Base-by-base conservation (phyloP, 2,329 filamentous ascomycete genomes). In the Aspergillus novoparasiticus region DNA sequence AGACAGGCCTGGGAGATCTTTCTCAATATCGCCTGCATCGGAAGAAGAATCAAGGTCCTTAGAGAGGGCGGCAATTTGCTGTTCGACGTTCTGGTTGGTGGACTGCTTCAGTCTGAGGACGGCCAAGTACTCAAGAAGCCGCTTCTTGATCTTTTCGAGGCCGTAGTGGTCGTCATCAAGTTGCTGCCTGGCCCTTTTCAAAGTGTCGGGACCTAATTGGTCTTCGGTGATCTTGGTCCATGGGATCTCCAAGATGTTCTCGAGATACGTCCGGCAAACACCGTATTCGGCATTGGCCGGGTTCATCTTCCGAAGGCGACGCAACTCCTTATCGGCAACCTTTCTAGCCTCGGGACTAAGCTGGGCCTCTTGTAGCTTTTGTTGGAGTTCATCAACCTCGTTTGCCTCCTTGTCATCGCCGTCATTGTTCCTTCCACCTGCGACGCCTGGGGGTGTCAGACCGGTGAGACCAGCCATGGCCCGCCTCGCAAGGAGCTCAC, bases 81-180 rank as follows among this genome's bases (percentile, higher is more conserved):
- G 86, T 59, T 97, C 91, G 21, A 97, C 84, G 58, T 92, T 90
- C 59, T 90, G 86, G 68, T 98, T 97, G 66, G 94, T 89, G 26
- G 91, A 89, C 75, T 97, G 94, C 83, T 98, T 99, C 61, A 99
- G 85, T 70, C 95, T 91, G 58, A 99, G 84, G n/a, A 99, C 95
- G 2, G 95, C 96, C 50, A 99, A 84, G 74, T 99, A 99, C 77
- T 98, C 96, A 6, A 99, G 85, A 26, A 99, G 80, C 50, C 95
- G 87, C 85, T 97, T 97, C 87, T 99, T 99, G 74, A 99, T 94
- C 79, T 94, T 96, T 65, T 98, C 93, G 16, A 99, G 83, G 0
- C 95, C 95, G 71, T 98, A 98, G 77, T 99, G 95, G 74, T 99
- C 95, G 67, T 96, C 90, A 72, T 99, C 93, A 6, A 99, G 86